Conservation (phyloP, 1,284 basidiomycete genomes). For the Microbotryum saponariae region DNA sequence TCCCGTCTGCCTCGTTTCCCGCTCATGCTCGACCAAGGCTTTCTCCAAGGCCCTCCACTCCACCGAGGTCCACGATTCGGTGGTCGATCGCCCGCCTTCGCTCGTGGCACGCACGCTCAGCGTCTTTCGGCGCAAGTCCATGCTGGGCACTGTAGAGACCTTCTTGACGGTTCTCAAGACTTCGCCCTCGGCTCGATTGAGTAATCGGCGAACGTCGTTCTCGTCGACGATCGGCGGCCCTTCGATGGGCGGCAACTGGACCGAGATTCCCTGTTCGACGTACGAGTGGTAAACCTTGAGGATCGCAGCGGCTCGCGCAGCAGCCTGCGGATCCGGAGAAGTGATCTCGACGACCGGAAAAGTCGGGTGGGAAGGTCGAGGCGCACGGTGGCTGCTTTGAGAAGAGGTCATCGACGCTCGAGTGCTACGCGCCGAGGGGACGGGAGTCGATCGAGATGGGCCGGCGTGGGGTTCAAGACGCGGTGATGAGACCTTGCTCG, state of each 20-base stretch:
- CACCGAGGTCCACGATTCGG: slow-evolving; percentile 17
- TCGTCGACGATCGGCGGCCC: slow-evolving; percentile 8
- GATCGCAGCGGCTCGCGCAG: slow-evolving; percentile 81
- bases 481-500: too few relatives aligned
- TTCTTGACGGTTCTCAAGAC: slow-evolving; percentile 2
- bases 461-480: too few relatives aligned
- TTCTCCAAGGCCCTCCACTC: slow-evolving; percentile 26
- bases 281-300: slow-evolving; percentile 79
- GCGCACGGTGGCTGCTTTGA: too few relatives aligned
- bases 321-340: slow-evolving; percentile 68
- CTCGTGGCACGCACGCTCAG: not conserved
- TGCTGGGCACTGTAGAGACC: not conserved
- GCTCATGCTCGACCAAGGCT: slow-evolving; percentile 15
- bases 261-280: slow-evolving; percentile 42
- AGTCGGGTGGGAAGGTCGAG: slow-evolving; percentile 13
- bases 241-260: not conserved
- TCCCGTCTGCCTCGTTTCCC: slow-evolving; percentile 2
- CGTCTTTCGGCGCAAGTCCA: not conserved
- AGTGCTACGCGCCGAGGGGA: too few relatives aligned
- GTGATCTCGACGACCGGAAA: slow-evolving; percentile 60
- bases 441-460: too few relatives aligned
- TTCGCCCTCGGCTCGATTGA: slow-evolving; percentile 23
- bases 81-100: not conserved
- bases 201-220: slow-evolving; percentile 20
- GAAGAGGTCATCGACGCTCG: too few relatives aligned